Base-by-base conservation (phyloP, 2,329 filamentous ascomycete genomes). In the Ophiobolus disseminans region DNA sequence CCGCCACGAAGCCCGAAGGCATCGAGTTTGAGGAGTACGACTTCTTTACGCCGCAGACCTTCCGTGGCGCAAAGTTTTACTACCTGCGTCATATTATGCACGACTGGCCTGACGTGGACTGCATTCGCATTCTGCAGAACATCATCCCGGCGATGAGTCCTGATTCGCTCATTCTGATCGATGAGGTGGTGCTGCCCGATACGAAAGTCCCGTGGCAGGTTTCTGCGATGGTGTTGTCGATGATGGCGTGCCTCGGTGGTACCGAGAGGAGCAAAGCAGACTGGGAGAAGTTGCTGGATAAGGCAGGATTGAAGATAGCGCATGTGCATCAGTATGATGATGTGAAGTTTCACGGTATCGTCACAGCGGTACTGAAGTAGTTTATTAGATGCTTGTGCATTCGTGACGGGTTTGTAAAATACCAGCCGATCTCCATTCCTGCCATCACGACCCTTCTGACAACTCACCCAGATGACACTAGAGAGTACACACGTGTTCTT, bases 11-110 rank as follows among this genome's bases (percentile, higher is more conserved):
- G 4, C 30, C 57, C 11, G 49, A 58, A 7, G 64, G 63, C 3
- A 53, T 70, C 10, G 62, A 66, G 14, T 73, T 72, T 20, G 42
- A 59, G 26, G 48, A 47, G 9, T 62, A 73, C 19, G 66, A 73
- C 35, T 73, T 72, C 57, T 73, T 72, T 50, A 60, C 44, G 1
- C 43, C 51, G 2, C 70, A 73, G 21, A 54, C 62, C 1, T 45
- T 69, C 28, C 55, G 58, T 7, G 62, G 55, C 7, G 69, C 68
- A 2, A 68, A 68, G 26, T 65, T 69, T 19, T 73, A 72, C 46
- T 68, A 71, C 26, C 45, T 73, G 6, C 53, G 62, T 10, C 59
- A 65, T 38, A 63, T 73, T 11, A 45, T 72, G 40, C 69, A 73
- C 40, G 68, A 73, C 43, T 72, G 68, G 68, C 48, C 57, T 0